Evolutionary conservation across 1,139 yeast genomes (phyloP), one percentile per base, ranked within the genome.

Genomic region (Williopsis jadinii): DNA sequence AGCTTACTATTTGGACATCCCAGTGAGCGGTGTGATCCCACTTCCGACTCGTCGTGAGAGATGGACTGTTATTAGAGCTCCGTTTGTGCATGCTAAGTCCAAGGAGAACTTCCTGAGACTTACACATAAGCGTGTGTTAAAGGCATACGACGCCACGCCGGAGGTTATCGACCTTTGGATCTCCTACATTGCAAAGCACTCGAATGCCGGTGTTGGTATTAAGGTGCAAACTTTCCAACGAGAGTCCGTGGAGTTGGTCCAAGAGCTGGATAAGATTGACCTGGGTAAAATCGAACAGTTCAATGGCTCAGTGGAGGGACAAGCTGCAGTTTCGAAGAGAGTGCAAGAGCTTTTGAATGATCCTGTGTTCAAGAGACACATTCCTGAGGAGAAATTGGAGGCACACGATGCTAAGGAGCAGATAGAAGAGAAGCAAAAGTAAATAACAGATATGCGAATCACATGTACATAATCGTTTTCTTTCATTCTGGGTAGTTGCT

Each of bases 81-180:
- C 97, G 1, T 92, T 92, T 61, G 96, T 86, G 30, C 95, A 86
- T 59, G 95, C 97, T 41, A 90, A 90, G 61, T 75, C 95, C 9
- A 92, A 92, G 66, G 96, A 92, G 66, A 92, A 92, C 68, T 92
- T 86, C 67, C 86, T 86, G 67, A 80, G 97, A 67, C 74, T 77
- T 41, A 92, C 97, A 1, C 86, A 77, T 61, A 78, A 83, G 56
- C 77, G 95, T 47, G 64, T 76, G 49, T 68, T 92, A 50, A 71
- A 72, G 48, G 85, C 88, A 14, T 88, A 76, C 70, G 97, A 92
- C 63, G 78, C 96, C 24, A 81, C 84, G 49, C 82, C 92, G 1
- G 96, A 87, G 56, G 81, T 84, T 4, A 71, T 92, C 37, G 95
- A 92, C 60, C 66, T 84, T 42, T 82, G 92, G 80, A 71, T 90